Conservation (phyloP, 1,139 yeast genomes). For the Geotrichum australiense region DNA sequence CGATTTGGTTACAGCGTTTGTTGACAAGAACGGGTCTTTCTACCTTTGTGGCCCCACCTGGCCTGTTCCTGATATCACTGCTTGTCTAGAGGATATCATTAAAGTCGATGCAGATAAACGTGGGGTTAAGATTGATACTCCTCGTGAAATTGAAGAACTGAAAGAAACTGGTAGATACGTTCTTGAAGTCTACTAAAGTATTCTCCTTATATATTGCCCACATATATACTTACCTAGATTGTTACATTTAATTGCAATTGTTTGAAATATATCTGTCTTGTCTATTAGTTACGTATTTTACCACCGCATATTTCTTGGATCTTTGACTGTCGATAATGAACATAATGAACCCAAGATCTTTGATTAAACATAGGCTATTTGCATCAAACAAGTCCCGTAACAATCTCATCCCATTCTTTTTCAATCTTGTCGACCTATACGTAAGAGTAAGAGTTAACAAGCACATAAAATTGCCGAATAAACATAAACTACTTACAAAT, state of each 20-base stretch:
- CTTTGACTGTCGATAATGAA: too few relatives aligned
- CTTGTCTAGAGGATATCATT: constrained; percentile 79
- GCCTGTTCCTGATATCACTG: constrained; percentile 98
- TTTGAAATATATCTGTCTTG: too few relatives aligned
- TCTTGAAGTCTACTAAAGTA: constrained; percentile 72
- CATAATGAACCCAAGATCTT: too few relatives aligned
- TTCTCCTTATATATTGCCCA: background rate
- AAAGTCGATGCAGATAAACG: constrained; percentile 59
- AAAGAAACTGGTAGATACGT: constrained; percentile 91
- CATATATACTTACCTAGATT: background rate
- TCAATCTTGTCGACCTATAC: too few relatives aligned
- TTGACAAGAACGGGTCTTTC: constrained; percentile 75
- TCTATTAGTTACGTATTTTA: too few relatives aligned
- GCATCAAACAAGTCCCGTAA: too few relatives aligned
- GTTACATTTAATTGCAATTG: background rate
- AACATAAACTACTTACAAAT: too few relatives aligned
- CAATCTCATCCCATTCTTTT: too few relatives aligned
- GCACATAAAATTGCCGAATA: too few relatives aligned
- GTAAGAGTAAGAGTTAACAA: too few relatives aligned
- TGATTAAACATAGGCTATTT: too few relatives aligned
- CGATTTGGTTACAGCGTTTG: constrained; percentile 72
- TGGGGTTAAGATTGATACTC: constrained; percentile 65
- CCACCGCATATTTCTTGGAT: too few relatives aligned
- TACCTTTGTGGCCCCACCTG: constrained; percentile 98
- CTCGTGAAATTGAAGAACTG: constrained; percentile 81